Base-by-base conservation (phyloP, 1,284 basidiomycete species). In the Trametes hirsuta region DNA sequence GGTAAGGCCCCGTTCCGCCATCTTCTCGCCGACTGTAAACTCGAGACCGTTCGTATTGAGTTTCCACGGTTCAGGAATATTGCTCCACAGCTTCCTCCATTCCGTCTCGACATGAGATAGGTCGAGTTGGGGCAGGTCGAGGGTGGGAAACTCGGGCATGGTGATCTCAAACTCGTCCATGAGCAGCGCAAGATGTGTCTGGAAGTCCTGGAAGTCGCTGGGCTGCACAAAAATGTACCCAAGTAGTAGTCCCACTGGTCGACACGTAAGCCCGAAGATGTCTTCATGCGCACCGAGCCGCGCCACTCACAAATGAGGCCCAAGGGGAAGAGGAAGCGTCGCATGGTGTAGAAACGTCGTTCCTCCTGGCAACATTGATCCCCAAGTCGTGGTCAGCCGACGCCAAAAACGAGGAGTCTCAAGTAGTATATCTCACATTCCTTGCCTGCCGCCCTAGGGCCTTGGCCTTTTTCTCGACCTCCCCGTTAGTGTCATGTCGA, bases 31-130 rank as follows among this genome's bases (percentile, higher is more conserved):
- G 2, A 92, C 90, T 62, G 86, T 83, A 68, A 97, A 97, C 72
- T 95, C 94, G 53, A 93, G 80, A 2, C 90, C 90, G 61, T 92
- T 90, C 22, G 84, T 88, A 68, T 89, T 90, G 64, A 95, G 81
- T 75, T 91, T 93, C 91, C 84, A 92, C 2, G 85, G 79, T 70
- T 88, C 90, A 3, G 91, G 88, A 10, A 88, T 86, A 63, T 78
- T 85, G 68, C 77, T 82, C 55, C 82, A 79, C n/a, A 92, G 70
- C 52, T 82, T 78, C 45, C 76, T 79, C 87, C 89, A 92, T 72
- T 92, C 90, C 15, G 74, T 63, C 72, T 91, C 88, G 8, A 91
- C 77, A 5, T 81, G 79, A 9, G 87, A 82, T 57, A 90, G 77
- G 54, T 81, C 79, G 37, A 90, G 74, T 53, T 81, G 86, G 3